These are phyloP conservation scores for Trichoderma gracile DNA, from an alignment of 2,329 filamentous ascomycete species.

Conservation along the genomic window DNA sequence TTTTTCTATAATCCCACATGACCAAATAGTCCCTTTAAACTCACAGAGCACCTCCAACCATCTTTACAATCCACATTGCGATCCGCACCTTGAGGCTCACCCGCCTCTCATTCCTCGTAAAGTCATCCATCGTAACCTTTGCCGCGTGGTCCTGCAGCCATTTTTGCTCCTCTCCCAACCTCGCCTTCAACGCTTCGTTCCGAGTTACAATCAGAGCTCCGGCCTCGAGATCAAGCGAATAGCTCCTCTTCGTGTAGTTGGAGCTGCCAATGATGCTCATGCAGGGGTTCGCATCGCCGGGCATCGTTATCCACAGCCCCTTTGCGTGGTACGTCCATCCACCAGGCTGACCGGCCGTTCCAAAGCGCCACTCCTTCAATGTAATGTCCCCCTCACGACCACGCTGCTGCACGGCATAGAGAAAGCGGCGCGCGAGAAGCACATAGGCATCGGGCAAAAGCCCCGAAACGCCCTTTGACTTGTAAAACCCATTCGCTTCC, in stretches of 20 bases:
- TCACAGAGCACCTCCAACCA: conserved; percentile 84
- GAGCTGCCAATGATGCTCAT: conserved; percentile 86
- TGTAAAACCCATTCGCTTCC: conserved; percentile 93
- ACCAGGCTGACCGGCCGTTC: conserved; percentile 74
- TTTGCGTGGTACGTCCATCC: conserved; percentile 99
- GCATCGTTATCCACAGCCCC: conserved; percentile 84
- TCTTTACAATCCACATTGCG: conserved; percentile 90
- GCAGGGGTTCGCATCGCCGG: conserved; percentile 64
- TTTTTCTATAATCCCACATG: background rate
- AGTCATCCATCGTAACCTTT: conserved; percentile 71
- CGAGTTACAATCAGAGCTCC: conserved; percentile 83
- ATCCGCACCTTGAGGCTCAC: conserved; percentile 82
- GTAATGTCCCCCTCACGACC: conserved; percentile 59
- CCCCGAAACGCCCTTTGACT: conserved; percentile 81
- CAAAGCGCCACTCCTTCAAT: conserved; percentile 84
- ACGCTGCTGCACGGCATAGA: conserved; percentile 56
- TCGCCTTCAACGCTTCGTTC: conserved; percentile 68
- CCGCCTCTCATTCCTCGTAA: conserved; percentile 76
- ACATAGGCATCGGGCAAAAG: conserved; percentile 92
- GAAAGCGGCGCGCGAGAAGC: conserved; percentile 78
- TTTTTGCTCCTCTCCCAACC: conserved; percentile 75
- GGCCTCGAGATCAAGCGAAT: conserved; percentile 87
- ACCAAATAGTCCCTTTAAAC: background rate
- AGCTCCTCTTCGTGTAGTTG: conserved; percentile 94
- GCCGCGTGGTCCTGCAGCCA: conserved; percentile 76